Conservation (phyloP, 1,284 basidiomycete species). For the Ceraceosorus guamensis region DNA sequence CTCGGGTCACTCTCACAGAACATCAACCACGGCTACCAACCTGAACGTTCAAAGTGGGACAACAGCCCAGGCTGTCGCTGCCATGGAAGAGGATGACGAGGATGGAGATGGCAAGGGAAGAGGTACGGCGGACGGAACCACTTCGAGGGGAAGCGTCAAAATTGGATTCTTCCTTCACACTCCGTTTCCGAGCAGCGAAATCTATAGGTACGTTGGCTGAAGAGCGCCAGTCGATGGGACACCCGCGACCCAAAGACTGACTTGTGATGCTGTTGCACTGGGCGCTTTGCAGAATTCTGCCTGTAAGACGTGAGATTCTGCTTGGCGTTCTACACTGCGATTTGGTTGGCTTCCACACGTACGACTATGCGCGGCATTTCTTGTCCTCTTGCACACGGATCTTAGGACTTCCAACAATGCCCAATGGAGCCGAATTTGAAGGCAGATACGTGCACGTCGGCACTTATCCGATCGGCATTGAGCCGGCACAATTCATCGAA, state of each 20-base stretch:
- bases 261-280: not conserved
- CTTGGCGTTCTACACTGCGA: slow-evolving; percentile 93
- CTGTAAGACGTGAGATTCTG: slow-evolving; percentile 90
- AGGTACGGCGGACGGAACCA: slow-evolving; percentile 33
- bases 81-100: not conserved
- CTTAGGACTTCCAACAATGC: slow-evolving; percentile 90
- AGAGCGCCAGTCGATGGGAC: not conserved
- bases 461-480: slow-evolving; percentile 97
- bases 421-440: slow-evolving; percentile 90
- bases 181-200: slow-evolving; percentile 94
- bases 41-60: not conserved
- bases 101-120: slow-evolving; percentile 14
- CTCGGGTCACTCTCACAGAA: not conserved
- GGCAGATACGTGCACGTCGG: slow-evolving; percentile 92
- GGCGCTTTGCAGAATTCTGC: slow-evolving; percentile 57
- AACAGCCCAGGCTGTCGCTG: not conserved
- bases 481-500: slow-evolving; percentile 81
- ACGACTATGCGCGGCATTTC: slow-evolving; percentile 99
- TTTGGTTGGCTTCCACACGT: slow-evolving; percentile 83
- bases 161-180: slow-evolving; percentile 99
- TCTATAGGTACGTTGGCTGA: slow-evolving; percentile 69
- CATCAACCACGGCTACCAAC: not conserved
- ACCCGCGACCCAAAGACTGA: not conserved
- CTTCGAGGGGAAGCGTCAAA: slow-evolving; percentile 38
- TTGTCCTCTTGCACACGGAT: slow-evolving; percentile 95